Evolutionary conservation across 2,329 filamentous ascomycete species (phyloP).

Genomic region (Gnomoniopsis smithogilvyi): DNA sequence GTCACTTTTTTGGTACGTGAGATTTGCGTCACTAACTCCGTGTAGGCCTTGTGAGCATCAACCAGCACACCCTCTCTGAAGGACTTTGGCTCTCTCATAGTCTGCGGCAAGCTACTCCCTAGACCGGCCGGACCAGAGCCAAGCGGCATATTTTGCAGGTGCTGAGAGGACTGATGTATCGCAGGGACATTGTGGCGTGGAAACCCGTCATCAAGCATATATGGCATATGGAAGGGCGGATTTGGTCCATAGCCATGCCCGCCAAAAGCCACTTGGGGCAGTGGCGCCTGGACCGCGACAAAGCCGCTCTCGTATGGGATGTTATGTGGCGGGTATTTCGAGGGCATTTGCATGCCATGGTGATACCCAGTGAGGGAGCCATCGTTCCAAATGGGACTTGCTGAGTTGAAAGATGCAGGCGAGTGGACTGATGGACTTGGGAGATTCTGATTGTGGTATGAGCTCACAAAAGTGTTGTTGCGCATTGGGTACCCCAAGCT

Average conservation of each 20-base stretch:
- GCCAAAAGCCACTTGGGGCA: slow-evolving; percentile 23
- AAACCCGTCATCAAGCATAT: slow-evolving; percentile 27
- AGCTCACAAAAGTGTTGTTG: slow-evolving; percentile 8
- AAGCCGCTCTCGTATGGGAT: slow-evolving; percentile 30
- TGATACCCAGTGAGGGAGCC: slow-evolving; percentile 27
- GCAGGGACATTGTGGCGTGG: slow-evolving; percentile 22
- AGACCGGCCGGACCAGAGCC: slow-evolving; percentile 16
- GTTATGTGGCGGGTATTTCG: slow-evolving; percentile 33
- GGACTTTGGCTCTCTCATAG: slow-evolving; percentile 58
- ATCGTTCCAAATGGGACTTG: slow-evolving; percentile 35
- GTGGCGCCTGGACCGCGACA: slow-evolving; percentile 27
- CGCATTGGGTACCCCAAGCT: slow-evolving; percentile 6
- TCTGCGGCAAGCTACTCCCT: slow-evolving; percentile 27
- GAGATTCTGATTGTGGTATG: slow-evolving; percentile 29
- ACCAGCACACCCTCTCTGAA: slow-evolving; percentile 68
- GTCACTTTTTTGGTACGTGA: slow-evolving; percentile 55
- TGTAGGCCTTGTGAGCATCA: slow-evolving; percentile 70
- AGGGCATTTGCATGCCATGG: slow-evolving; percentile 21
- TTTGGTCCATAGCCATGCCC: slow-evolving; percentile 23
- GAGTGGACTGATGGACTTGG: slow-evolving; percentile 38
- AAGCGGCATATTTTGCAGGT: slow-evolving; percentile 24
- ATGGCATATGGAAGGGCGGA: slow-evolving; percentile 24
- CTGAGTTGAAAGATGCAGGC: slow-evolving; percentile 33
- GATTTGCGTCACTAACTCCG: slow-evolving; percentile 65
- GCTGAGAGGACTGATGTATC: slow-evolving; percentile 24